Conservation (phyloP, 2,329 filamentous ascomycete species). For the Clarireedia sp. region DNA sequence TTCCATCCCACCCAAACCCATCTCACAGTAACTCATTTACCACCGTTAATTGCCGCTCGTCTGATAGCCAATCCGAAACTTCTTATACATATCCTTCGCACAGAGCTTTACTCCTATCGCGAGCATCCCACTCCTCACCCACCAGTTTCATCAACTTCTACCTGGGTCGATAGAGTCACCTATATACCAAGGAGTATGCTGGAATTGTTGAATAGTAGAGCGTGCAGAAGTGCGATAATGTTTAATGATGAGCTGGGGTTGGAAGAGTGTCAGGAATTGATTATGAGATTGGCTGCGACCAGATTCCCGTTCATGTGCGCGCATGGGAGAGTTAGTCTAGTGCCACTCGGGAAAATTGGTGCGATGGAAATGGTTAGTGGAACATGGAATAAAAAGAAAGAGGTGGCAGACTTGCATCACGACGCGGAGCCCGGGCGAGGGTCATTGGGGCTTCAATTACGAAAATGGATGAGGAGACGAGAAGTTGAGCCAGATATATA, state of each 20-base stretch:
- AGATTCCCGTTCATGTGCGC: constrained; percentile 77
- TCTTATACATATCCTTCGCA: constrained; percentile 64
- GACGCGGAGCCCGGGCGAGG: no score
- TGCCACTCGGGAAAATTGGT: constrained; percentile 47
- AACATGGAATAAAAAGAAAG: background rate
- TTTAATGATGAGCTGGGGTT: constrained; percentile 64
- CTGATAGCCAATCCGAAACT: constrained; percentile 66
- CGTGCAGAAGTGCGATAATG: constrained; percentile 77
- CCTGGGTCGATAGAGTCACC: constrained; percentile 56
- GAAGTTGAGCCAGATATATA: no score
- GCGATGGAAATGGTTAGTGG: background rate
- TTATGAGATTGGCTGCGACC: constrained; percentile 51
- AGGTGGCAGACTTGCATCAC: no score
- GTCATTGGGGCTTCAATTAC: background rate
- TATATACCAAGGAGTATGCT: constrained; percentile 68
- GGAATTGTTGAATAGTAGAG: constrained; percentile 67
- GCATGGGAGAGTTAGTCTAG: constrained; percentile 64
- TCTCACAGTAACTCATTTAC: constrained; percentile 52
- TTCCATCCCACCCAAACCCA: constrained; percentile 2
- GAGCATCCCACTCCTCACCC: constrained; percentile 7
- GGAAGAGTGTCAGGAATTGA: constrained; percentile 50
- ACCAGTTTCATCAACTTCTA: constrained; percentile 15
- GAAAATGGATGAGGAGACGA: background rate
- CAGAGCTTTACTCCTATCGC: constrained; percentile 59
- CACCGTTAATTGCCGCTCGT: constrained; percentile 65